A percentile compares a stretch with the other conserved stretches of the same genome.
Conservation (phyloP, 2,329 filamentous ascomycete species). For the Fusarium solani-melongenae region DNA sequence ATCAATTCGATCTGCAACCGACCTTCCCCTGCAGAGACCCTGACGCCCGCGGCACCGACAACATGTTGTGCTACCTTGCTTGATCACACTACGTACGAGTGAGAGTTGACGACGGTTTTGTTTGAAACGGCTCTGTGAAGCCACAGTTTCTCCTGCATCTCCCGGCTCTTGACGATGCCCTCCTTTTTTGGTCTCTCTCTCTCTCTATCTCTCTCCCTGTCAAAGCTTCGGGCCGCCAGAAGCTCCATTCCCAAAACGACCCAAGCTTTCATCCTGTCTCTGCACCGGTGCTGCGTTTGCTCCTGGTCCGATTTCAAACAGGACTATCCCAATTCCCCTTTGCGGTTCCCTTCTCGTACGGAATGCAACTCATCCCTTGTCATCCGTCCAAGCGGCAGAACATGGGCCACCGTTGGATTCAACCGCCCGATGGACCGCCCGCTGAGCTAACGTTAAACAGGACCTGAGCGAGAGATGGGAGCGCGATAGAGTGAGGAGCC, state of each 20-base stretch:
- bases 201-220: background rate
- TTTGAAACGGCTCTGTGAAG: conserved; percentile 10
- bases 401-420: conserved; percentile 40
- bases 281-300: background rate
- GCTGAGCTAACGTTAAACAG: conserved; percentile 26
- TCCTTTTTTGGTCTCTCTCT: background rate
- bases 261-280: conserved; percentile 26
- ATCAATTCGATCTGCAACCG: conserved; percentile 35
- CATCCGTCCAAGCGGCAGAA: conserved; percentile 24
- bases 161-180: background rate
- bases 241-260: conserved; percentile 18
- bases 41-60: conserved; percentile 17
- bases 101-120: conserved; percentile 6
- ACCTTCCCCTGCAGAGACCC: conserved; percentile 26
- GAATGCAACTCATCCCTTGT: conserved; percentile 35
- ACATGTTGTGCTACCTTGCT: conserved; percentile 25
- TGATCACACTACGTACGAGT: conserved; percentile 1
- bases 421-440: conserved; percentile 27
- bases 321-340: conserved; percentile 23
- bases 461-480: background rate
- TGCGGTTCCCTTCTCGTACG: conserved; percentile 9
- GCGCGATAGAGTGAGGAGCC: conserved; percentile 12
- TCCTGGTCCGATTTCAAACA: conserved; percentile 10
- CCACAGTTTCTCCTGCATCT: conserved; percentile 6
- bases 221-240: conserved; percentile 23